phyloP scores from a whole-genome alignment of 208 protist genomes.

The Lotmaria passim region DNA sequence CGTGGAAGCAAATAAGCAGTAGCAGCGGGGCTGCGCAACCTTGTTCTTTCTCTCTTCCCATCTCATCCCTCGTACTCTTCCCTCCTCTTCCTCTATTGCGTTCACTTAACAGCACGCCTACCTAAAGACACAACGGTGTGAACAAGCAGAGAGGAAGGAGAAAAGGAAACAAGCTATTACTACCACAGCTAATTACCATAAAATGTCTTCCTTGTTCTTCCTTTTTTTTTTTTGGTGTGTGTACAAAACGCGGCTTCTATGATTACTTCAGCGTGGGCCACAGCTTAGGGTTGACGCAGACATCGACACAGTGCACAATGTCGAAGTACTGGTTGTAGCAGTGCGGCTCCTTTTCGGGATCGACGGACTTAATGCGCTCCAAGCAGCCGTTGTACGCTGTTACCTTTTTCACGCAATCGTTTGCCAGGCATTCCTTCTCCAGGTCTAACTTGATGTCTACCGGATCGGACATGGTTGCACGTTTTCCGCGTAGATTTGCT shows the following conservation, averaged over 20 bases:
- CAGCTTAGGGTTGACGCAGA: slow-evolving; percentile 79
- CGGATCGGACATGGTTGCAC: slow-evolving; percentile 56
- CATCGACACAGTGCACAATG: slow-evolving; percentile 84
- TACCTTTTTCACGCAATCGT: slow-evolving; percentile 67
- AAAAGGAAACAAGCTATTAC: not conserved
- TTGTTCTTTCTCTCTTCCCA: too few species aligned
- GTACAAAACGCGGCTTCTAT: too few species aligned
- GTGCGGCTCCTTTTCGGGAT: slow-evolving; percentile 68
- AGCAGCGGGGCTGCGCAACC: too few species aligned
- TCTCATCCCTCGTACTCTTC: not conserved
- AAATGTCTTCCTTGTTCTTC: not conserved
- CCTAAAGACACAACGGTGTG: not conserved
- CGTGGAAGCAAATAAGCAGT: too few species aligned
- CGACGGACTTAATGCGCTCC: slow-evolving; percentile 77
- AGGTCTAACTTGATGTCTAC: slow-evolving; percentile 79
- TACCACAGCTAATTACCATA: not conserved
- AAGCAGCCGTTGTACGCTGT: slow-evolving; percentile 67
- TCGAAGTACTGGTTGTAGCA: slow-evolving; percentile 85
- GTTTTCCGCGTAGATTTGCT: not conserved
- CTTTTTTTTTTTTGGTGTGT: too few species aligned
- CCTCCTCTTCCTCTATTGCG: not conserved
- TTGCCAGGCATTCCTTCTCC: slow-evolving; percentile 76
- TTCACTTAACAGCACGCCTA: not conserved
- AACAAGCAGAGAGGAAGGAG: not conserved
- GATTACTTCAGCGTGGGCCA: slow-evolving; percentile 78